Percentiles rank a stretch among this genome's conserved stretches.
Conservation (phyloP, 148 eudicot genomes). For the Polygonum maritimum region DNA sequence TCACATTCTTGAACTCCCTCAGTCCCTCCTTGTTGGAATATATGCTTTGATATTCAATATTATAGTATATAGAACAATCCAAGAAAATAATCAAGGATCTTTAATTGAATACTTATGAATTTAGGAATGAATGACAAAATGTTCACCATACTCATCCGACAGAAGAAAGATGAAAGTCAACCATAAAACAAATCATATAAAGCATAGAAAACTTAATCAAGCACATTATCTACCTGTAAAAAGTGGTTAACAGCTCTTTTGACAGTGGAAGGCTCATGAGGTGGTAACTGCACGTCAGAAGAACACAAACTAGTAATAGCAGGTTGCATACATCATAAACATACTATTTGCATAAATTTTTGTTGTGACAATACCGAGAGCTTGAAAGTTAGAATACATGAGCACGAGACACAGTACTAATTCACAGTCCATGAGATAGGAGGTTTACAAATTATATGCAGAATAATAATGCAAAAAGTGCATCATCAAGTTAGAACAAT, state of each 20-base stretch:
- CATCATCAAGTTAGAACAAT: not conserved
- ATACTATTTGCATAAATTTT: not conserved
- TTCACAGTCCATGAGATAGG: not conserved
- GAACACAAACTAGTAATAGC: not conserved
- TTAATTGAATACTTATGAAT: not conserved
- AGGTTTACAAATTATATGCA: not conserved
- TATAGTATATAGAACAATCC: not conserved
- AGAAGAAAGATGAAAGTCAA: not conserved
- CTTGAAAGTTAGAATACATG: not conserved
- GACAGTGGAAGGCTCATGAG: slow-evolving; percentile 82
- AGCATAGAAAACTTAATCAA: not conserved
- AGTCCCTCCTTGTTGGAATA: not conserved
- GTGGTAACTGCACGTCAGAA: slow-evolving; percentile 52
- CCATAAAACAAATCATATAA: not conserved
- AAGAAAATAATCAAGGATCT: not conserved
- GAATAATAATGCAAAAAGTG: not conserved
- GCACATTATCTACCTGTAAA: slow-evolving; percentile 44
- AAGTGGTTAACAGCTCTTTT: slow-evolving; percentile 88
- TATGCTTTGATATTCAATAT: not conserved
- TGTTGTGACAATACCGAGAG: not conserved
- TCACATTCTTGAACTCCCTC: not conserved
- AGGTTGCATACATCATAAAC: not conserved
- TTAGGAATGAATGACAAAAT: not conserved
- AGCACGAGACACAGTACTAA: not conserved
- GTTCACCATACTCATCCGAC: not conserved